Evolutionary conservation across 176 grass and related monocot species (phyloP), one percentile per base, ranked within the genome.

Genomic region (Pharus latifolius): DNA sequence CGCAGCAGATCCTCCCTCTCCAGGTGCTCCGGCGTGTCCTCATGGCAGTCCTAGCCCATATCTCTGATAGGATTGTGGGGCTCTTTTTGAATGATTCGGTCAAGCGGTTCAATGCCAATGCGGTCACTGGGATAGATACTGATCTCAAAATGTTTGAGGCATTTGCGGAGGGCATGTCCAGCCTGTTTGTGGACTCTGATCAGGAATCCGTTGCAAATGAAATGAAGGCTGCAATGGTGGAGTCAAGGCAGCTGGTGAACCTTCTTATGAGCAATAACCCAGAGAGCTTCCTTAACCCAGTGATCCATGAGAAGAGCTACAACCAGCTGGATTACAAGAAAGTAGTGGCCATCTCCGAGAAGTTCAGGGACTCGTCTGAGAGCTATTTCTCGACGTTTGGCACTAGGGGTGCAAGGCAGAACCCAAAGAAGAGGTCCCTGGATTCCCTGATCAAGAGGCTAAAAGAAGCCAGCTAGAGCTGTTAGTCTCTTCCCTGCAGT

Each of bases 241-340:
- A 99, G 51, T 84, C 79, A 13, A 90, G 90, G 60, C 96, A 94
- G 55, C 60, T 95, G 69, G 78, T 99, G 48, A 99, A 99, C 83
- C 84, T 99, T 77, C 90, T 99, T 25, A 77, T 91, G 84, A 99
- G 90, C 66, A 88, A 83, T 73, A 91, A 89, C 70, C 90, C 90
- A 55, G 96, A 99, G 69, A 99, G 69, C 60, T 99, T 95, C 72
- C 74, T 99, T 53, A 99, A 99, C 66, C 51, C 90, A 46, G 90
- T 99, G 53, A 99, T 99, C 63, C 84, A 60, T 73, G 90, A 95
- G 75, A 99, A 79, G 82, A 91, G 38, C 66, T 99, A 99, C 52
- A 88, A 84, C 65, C 91, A 94, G 90, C 85, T 99, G 33, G 96
- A 99, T 90, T 42, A 94, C 55, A 99, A 88, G 81, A 99, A 99